Conservation (phyloP, 768 basidiomycete species). For the Tephrocybe rancida region DNA sequence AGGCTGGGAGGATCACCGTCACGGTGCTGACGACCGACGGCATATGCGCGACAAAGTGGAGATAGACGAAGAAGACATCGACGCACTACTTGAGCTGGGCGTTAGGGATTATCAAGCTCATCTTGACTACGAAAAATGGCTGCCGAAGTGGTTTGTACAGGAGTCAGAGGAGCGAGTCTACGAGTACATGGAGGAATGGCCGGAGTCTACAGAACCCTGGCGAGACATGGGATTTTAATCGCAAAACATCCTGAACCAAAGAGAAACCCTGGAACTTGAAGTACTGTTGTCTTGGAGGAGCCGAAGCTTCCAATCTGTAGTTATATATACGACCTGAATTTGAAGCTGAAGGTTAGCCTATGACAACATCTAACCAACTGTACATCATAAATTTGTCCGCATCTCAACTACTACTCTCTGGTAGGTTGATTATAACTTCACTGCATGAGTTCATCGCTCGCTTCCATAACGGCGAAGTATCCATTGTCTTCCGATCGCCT, state of each 20-base stretch:
- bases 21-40: slow-evolving; percentile 24
- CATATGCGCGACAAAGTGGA: slow-evolving; percentile 39
- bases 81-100: slow-evolving; percentile 39
- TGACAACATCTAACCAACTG: too few species aligned
- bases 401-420: background rate
- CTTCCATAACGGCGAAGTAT: slow-evolving; percentile 49
- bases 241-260: background rate
- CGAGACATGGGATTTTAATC: slow-evolving; percentile 12
- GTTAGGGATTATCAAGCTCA: slow-evolving; percentile 25
- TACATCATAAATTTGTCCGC: too few species aligned
- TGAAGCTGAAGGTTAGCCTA: too few species aligned
- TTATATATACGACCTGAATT: too few species aligned
- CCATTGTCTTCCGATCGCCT: slow-evolving; percentile 57
- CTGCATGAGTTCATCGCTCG: slow-evolving; percentile 47
- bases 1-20: slow-evolving; percentile 43
- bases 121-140: slow-evolving; percentile 26
- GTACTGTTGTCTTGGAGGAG: too few species aligned
- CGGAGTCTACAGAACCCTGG: slow-evolving; percentile 7
- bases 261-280: background rate
- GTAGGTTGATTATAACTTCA: slow-evolving; percentile 22
- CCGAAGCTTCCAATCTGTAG: too few species aligned
- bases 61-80: slow-evolving; percentile 43
- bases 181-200: slow-evolving; percentile 20
- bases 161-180: slow-evolving; percentile 26
- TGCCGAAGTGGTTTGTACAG: slow-evolving; percentile 30